phyloP scores from a whole-genome alignment of 768 basidiomycete species.

The Lactifluus piperatus region DNA sequence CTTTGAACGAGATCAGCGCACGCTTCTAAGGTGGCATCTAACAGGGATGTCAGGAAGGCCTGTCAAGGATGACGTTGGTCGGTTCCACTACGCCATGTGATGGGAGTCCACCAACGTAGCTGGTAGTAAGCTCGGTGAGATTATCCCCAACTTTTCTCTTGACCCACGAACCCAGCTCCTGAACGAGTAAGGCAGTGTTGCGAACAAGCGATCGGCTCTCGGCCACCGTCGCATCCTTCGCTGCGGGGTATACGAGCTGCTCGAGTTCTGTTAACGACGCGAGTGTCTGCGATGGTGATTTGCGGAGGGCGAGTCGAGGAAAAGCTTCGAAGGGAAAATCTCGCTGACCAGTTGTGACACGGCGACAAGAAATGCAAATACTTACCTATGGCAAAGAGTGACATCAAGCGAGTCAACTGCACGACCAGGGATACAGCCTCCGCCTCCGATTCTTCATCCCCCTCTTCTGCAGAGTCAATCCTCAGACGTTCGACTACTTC shows the following conservation, averaged over 20 bases:
- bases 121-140: constrained; percentile 1
- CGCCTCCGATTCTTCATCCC: not conserved
- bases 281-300: constrained; percentile 7
- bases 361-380: not conserved
- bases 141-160: not conserved
- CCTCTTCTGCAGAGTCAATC: constrained; percentile 17
- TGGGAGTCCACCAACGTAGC: constrained; percentile 5
- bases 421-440: not conserved
- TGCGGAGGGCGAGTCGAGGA: constrained; percentile 21
- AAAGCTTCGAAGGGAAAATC: constrained; percentile 17
- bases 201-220: constrained; percentile 14
- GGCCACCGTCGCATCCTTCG: not conserved
- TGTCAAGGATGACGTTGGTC: not conserved
- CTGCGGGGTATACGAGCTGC: not conserved
- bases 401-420: constrained; percentile 23
- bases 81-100: not conserved
- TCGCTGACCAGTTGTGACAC: not conserved
- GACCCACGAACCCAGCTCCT: constrained; percentile 7
- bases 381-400: constrained; percentile 21
- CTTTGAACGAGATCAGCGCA: constrained; percentile 17
- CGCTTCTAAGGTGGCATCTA: constrained; percentile 13
- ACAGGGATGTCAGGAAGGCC: constrained; percentile 14
- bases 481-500: constrained; percentile 31
- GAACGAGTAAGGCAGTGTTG: constrained; percentile 3
- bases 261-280: constrained; percentile 11